phyloP scores from a whole-genome alignment of 352 stramenopile genomes.

The Discostella stelligera region DNA sequence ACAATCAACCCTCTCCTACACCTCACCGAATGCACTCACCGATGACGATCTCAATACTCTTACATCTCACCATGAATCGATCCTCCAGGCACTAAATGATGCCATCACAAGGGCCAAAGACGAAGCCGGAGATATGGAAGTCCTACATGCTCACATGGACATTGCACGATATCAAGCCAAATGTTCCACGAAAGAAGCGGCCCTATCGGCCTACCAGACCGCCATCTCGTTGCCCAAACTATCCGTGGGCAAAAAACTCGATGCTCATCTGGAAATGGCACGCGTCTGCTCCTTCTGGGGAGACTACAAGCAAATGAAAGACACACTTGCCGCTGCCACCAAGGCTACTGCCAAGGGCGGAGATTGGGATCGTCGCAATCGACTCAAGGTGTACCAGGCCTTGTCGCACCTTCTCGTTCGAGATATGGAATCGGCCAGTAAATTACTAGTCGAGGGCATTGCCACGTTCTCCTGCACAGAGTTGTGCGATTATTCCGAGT shows the following conservation, averaged over 20 bases:
- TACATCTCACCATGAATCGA: slow-evolving; percentile 31
- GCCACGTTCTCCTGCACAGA: slow-evolving; percentile 97
- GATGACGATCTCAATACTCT: slow-evolving; percentile 30
- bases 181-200: slow-evolving; percentile 89
- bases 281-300: slow-evolving; percentile 82
- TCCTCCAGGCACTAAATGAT: slow-evolving; percentile 84
- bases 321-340: slow-evolving; percentile 78
- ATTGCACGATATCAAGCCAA: slow-evolving; percentile 92
- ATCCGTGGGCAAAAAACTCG: slow-evolving; percentile 96
- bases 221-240: slow-evolving; percentile 91
- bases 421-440: slow-evolving; percentile 91
- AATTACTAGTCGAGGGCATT: slow-evolving; percentile 94
- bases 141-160: slow-evolving; percentile 91
- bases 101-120: slow-evolving; percentile 91
- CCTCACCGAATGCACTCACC: slow-evolving; percentile 10
- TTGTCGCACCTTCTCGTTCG: slow-evolving; percentile 90
- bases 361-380: slow-evolving; percentile 98
- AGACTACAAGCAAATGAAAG: slow-evolving; percentile 60
- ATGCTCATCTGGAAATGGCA: slow-evolving; percentile 91
- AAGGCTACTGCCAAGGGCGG: slow-evolving; percentile 92
- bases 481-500: slow-evolving; percentile 95
- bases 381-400: slow-evolving; percentile 97
- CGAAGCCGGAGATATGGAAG: slow-evolving; percentile 96
- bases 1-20: slow-evolving; percentile 24
- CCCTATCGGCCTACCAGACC: slow-evolving; percentile 88